Conservation (phyloP, 768 basidiomycete species). For the Mycena chlorophos region DNA sequence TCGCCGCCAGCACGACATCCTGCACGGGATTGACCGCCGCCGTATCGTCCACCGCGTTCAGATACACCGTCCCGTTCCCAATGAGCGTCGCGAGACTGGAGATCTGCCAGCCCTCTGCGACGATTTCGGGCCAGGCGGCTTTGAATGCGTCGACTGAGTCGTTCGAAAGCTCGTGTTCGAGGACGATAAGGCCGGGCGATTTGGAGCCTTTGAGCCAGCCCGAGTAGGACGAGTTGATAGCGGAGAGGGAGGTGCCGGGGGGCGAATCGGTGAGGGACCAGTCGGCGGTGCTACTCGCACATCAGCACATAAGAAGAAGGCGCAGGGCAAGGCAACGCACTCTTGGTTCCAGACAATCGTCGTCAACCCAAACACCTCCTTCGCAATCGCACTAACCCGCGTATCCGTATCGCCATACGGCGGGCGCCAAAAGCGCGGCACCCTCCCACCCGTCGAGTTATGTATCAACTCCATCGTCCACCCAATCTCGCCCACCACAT, state of each 20-base stretch:
- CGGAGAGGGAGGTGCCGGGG: constrained; percentile 43
- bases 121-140: constrained; percentile 59
- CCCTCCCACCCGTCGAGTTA: constrained; percentile 74
- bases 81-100: neutral
- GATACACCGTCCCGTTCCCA: neutral
- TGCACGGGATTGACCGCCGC: neutral
- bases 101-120: neutral
- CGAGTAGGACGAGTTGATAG: constrained; percentile 50
- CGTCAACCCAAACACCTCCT: constrained; percentile 75
- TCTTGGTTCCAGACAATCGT: constrained; percentile 91
- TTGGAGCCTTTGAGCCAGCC: constrained; percentile 65
- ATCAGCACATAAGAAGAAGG: constrained; percentile 5
- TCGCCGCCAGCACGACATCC: neutral
- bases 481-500: constrained; percentile 74
- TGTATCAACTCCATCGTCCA: constrained; percentile 79
- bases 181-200: constrained; percentile 74
- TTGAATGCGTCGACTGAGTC: constrained; percentile 67
- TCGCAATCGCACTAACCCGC: constrained; percentile 81
- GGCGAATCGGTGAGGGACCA: constrained; percentile 59
- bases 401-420: constrained; percentile 66
- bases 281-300: constrained; percentile 58
- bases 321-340: constrained; percentile 40
- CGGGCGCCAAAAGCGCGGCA: constrained; percentile 76
- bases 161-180: constrained; percentile 80
- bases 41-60: neutral